phyloP scores from a whole-genome alignment of 257 asterid species.

The Lycium barbarum region DNA sequence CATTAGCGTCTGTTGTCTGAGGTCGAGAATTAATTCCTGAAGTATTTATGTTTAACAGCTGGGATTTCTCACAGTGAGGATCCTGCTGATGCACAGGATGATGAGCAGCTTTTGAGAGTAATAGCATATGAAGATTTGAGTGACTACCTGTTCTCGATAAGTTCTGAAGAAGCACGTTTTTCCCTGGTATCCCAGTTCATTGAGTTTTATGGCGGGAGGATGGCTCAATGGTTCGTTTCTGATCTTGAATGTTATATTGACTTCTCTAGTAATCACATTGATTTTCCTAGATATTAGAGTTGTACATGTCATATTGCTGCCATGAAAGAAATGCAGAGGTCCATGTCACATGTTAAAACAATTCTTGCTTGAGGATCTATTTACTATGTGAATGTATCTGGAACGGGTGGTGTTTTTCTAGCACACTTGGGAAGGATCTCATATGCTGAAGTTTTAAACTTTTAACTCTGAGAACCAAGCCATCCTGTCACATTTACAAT shows the following conservation, averaged over 20 bases:
- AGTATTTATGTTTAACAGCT: slow-evolving; percentile 43
- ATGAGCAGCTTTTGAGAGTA: slow-evolving; percentile 79
- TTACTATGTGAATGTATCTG: slow-evolving; percentile 5
- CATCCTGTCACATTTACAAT: background rate
- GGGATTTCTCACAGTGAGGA: slow-evolving; percentile 43
- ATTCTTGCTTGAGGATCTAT: background rate
- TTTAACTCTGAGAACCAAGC: slow-evolving; percentile 19
- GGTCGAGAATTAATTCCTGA: slow-evolving; percentile 24
- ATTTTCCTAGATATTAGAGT: background rate
- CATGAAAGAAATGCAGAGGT: background rate
- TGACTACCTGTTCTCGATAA: slow-evolving; percentile 82
- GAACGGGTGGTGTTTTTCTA: slow-evolving; percentile 8
- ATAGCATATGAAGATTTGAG: slow-evolving; percentile 84
- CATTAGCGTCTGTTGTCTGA: slow-evolving; percentile 36
- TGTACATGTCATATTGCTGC: background rate
- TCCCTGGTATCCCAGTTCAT: slow-evolving; percentile 81
- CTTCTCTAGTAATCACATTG: slow-evolving; percentile 15
- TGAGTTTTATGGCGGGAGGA: slow-evolving; percentile 91
- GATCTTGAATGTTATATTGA: slow-evolving; percentile 25
- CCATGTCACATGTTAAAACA: background rate
- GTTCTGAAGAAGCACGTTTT: slow-evolving; percentile 75
- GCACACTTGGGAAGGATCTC: background rate
- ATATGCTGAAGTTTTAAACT: background rate
- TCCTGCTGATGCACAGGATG: slow-evolving; percentile 62
- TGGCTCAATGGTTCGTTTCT: slow-evolving; percentile 81